Evolutionary conservation across 169 alveolate genomes (phyloP).

Genomic region (Pseudocohnilembus persalinus): DNA sequence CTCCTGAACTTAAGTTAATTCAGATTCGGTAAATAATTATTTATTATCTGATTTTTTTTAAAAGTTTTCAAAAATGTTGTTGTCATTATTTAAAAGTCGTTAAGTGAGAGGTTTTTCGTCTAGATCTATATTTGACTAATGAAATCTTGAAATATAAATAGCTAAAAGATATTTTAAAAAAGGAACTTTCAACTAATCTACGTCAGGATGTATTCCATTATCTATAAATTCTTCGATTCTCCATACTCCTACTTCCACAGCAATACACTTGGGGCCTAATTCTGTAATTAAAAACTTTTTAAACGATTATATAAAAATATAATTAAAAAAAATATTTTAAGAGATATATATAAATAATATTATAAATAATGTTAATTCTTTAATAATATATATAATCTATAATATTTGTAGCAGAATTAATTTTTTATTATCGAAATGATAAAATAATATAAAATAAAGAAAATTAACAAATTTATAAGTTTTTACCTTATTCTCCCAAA

Average conservation of each 20-base stretch:
- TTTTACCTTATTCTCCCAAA: conserved; percentile 1
- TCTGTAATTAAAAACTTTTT: neutral
- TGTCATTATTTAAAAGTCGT: neutral
- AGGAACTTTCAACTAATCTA: neutral
- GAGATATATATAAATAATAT: no score
- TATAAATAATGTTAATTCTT: neutral
- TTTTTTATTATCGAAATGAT: no score
- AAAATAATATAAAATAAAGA: no score
- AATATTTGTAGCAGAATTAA: no score
- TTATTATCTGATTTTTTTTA: neutral
- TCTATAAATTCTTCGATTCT: conserved; percentile 21
- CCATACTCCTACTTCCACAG: conserved; percentile 13
- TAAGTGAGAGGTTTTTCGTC: conserved; percentile 4
- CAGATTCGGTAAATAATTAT: conserved; percentile 4
- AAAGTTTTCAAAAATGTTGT: conserved; percentile 1
- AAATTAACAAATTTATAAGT: no score
- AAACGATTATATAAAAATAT: no score
- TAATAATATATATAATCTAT: no score
- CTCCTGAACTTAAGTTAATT: neutral
- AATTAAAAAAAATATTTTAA: no score
- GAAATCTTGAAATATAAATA: conserved; percentile 8
- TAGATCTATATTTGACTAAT: neutral
- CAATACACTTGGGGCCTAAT: conserved; percentile 19
- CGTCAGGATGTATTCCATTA: conserved; percentile 12
- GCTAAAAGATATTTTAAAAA: conserved; percentile 10